A percentile compares a stretch with the other conserved stretches of the same genome.
phyloP scores from a whole-genome alignment of 1,139 yeast species.

The Geotrichum restrictum region DNA sequence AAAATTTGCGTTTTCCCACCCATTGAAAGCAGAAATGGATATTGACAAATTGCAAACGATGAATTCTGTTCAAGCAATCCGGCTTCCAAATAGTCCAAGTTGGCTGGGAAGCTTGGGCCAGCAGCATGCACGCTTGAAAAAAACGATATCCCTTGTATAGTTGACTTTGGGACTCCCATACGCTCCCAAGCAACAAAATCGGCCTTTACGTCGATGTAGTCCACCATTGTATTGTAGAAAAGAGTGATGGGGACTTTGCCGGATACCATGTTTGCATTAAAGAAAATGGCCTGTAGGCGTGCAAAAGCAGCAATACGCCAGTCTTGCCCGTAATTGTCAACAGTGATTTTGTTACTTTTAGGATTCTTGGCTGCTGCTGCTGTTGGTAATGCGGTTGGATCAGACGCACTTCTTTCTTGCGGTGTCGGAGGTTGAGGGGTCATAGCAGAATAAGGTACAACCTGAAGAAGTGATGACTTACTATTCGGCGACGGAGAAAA shows the following conservation, averaged over 20 bases:
- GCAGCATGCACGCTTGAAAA: background rate
- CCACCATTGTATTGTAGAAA: constrained; percentile 80
- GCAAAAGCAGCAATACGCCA: constrained; percentile 78
- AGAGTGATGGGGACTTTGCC: constrained; percentile 46
- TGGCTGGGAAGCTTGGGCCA: constrained; percentile 10
- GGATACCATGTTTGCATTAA: constrained; percentile 49
- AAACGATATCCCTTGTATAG: background rate
- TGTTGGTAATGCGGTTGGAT: background rate
- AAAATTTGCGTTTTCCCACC: constrained; percentile 77
- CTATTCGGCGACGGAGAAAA: background rate
- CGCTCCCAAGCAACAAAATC: constrained; percentile 85
- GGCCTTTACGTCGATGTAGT: constrained; percentile 65
- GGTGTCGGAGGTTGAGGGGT: background rate
- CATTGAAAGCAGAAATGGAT: constrained; percentile 74
- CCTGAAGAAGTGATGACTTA: background rate
- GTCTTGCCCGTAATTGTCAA: constrained; percentile 67
- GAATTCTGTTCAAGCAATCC: constrained; percentile 5
- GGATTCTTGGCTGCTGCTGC: too few species aligned
- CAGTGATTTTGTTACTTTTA: constrained; percentile 9
- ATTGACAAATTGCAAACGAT: constrained; percentile 57
- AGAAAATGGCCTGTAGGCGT: constrained; percentile 52
- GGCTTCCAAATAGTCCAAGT: constrained; percentile 10
- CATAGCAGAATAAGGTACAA: background rate
- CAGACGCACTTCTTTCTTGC: constrained; percentile 1
- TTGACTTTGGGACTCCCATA: constrained; percentile 22